Conservation (phyloP, 2,329 filamentous ascomycete species). For the Penicillium sclerotiorum region DNA sequence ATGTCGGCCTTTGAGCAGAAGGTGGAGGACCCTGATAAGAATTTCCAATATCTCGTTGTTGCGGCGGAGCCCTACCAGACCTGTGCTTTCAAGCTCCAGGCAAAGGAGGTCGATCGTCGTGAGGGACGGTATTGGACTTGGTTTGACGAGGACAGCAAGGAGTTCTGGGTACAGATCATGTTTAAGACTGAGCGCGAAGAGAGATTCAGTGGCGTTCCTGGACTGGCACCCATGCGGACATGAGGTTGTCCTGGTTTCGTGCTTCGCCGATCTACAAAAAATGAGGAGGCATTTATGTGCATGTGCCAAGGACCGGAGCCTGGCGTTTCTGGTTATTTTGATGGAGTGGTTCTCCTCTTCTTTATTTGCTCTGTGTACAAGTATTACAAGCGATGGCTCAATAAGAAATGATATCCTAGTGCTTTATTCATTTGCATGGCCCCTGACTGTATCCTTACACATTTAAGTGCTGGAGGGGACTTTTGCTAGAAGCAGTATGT, state of each 20-base stretch:
- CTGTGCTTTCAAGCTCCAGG: conserved; percentile 93
- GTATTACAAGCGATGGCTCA: conserved; percentile 2
- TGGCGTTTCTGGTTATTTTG: background rate
- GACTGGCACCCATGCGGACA: conserved; percentile 56
- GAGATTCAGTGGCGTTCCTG: conserved; percentile 71
- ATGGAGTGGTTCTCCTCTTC: background rate
- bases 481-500: too few species aligned
- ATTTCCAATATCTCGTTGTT: conserved; percentile 91
- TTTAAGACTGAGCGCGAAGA: conserved; percentile 99
- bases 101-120: conserved; percentile 84
- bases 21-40: conserved; percentile 89
- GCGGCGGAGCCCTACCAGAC: conserved; percentile 98
- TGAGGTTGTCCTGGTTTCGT: conserved; percentile 19
- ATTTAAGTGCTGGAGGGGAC: too few species aligned
- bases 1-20: conserved; percentile 98
- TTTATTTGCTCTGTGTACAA: conserved; percentile 1
- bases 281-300: background rate
- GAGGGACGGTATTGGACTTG: conserved; percentile 90
- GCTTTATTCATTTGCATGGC: too few species aligned
- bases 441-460: too few species aligned
- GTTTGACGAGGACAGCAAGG: conserved; percentile 93
- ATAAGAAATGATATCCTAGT: conserved; percentile 3
- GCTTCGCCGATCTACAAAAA: background rate
- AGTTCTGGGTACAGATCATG: conserved; percentile 97
- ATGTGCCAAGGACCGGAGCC: conserved; percentile 1